phyloP scores from a whole-genome alignment of 2,329 filamentous ascomycete genomes.

The Colletotrichum gloeosporioides region DNA sequence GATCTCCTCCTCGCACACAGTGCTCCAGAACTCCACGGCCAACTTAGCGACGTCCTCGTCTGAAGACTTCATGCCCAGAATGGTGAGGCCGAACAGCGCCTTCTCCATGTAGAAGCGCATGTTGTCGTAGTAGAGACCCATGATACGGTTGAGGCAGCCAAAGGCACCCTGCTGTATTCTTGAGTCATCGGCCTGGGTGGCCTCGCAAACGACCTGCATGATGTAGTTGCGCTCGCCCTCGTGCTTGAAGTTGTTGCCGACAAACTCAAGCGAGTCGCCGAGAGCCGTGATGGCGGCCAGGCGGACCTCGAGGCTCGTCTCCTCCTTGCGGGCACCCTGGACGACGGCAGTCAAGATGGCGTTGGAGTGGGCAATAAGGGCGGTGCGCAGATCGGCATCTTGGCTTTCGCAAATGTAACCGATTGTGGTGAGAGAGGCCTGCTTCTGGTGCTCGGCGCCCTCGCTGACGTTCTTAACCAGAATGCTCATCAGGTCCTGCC shows the following conservation, averaged over 20 bases:
- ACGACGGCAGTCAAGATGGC: slow-evolving; percentile 97
- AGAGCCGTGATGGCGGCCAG: slow-evolving; percentile 92
- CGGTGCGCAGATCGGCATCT: slow-evolving; percentile 82
- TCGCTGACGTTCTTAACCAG: slow-evolving; percentile 93
- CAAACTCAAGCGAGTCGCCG: slow-evolving; percentile 96
- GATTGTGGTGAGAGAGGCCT: slow-evolving; percentile 93
- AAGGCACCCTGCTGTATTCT: slow-evolving; percentile 96
- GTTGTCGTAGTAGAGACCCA: slow-evolving; percentile 98
- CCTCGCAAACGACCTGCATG: slow-evolving; percentile 99
- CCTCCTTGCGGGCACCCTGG: slow-evolving; percentile 95
- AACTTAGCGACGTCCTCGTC: slow-evolving; percentile 98
- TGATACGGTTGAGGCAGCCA: slow-evolving; percentile 97
- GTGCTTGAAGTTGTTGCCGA: slow-evolving; percentile 98
- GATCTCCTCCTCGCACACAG: slow-evolving; percentile 99
- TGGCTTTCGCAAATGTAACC: slow-evolving; percentile 98
- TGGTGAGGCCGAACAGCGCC: slow-evolving; percentile 95
- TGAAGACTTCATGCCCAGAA: slow-evolving; percentile 97
- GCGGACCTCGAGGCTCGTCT: slow-evolving; percentile 88
- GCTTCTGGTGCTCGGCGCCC: slow-evolving; percentile 88
- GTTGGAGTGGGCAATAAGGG: slow-evolving; percentile 87
- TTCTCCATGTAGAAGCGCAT: slow-evolving; percentile 99
- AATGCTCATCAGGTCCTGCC: slow-evolving; percentile 87
- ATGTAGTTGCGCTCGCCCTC: slow-evolving; percentile 99
- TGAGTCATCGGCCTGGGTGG: slow-evolving; percentile 89
- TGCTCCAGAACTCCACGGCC: slow-evolving; percentile 99